Base-by-base conservation (phyloP, 139 green algal genomes). In the Ettlia oleoabundans region DNA sequence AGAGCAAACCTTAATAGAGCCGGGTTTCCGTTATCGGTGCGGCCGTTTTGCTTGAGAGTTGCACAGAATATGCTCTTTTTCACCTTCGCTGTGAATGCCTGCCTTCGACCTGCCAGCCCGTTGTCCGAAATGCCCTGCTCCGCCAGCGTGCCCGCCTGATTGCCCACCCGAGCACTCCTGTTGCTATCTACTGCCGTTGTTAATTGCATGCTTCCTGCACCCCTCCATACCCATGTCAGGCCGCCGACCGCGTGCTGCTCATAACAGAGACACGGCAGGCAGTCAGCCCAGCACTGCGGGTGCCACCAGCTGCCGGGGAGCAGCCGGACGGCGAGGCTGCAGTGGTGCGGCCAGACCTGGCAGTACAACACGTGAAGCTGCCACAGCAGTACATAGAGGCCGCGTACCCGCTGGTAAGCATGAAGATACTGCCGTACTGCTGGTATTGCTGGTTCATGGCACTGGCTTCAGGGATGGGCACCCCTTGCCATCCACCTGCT, bases 241-340 rank as follows among this genome's bases (percentile, higher is more conserved):
- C 84, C 0, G 89, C 92, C 1, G 95, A 98, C 83, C 88, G 95
- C 47, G 78, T 98, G 61, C 86, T 98, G 68, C 65, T 98, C 9
- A 89, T 98, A 32, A 90, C 87, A 0, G 92, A 95, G 76, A 74
- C 88, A 3, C 35, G 81, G 67, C 73, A 89, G 28, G 83, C 55
- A 40, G 86, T 40, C 78, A 89, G 67, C 69, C 84, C 61, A 33
- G 82, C 30, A 52, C 75, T 82, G 28, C 69, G 61, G 35, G 47
- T 55, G 82, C 76, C 66, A 58, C 28, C 58, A 32, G 35, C 35
- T 6, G 19, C 28, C 30, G 40, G 6, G 4, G 78, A n/a, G 41
- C 53, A 61, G 63, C 62, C 1, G 77, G 64, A 61, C n/a, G 65
- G 53, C 33, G 69, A 40, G 68, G 63, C 40, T 38, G 65, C 61